Percentiles rank a stretch among this genome's conserved stretches.
Conservation (phyloP, 352 stramenopile genomes). For the Globisporangium takayamanum region DNA sequence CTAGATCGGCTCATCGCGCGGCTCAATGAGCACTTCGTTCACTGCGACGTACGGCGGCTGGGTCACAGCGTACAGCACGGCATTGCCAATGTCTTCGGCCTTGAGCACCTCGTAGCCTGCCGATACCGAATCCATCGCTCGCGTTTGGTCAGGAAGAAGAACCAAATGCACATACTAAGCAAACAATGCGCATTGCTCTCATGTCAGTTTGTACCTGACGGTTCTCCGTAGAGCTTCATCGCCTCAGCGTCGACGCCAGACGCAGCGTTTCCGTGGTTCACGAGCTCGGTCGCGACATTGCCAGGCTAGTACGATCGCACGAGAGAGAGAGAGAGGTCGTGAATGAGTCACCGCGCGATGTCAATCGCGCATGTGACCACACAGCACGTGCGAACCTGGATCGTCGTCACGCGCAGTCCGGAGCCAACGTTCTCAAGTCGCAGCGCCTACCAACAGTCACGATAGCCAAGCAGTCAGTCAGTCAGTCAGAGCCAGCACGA, state of each 20-base stretch:
- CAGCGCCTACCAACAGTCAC: conserved; percentile 25
- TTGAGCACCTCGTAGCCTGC: conserved; percentile 76
- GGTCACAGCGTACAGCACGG: conserved; percentile 84
- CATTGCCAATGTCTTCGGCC: conserved; percentile 75
- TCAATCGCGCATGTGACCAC: neutral
- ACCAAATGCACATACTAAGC: neutral
- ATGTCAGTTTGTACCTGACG: conserved; percentile 26
- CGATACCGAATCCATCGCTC: neutral
- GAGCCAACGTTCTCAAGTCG: conserved; percentile 83
- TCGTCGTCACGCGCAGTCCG: conserved; percentile 83
- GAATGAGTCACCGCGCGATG: neutral
- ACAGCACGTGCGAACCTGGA: conserved; percentile 30
- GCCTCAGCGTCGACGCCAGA: conserved; percentile 74
- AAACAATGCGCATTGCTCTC: neutral
- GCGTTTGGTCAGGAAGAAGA: neutral
- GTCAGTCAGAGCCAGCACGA: neutral
- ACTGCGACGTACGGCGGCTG: conserved; percentile 84
- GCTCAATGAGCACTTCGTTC: conserved; percentile 89
- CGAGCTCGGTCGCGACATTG: conserved; percentile 88
- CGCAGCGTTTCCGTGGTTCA: conserved; percentile 71
- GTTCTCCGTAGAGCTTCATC: conserved; percentile 56
- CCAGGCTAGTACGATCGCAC: conserved; percentile 43
- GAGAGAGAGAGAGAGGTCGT: too few relatives aligned
- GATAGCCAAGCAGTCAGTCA: neutral
- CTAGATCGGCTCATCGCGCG: conserved; percentile 80